phyloP scores from a whole-genome alignment of 1,284 basidiomycete species.

The Thecaphora frezii region DNA sequence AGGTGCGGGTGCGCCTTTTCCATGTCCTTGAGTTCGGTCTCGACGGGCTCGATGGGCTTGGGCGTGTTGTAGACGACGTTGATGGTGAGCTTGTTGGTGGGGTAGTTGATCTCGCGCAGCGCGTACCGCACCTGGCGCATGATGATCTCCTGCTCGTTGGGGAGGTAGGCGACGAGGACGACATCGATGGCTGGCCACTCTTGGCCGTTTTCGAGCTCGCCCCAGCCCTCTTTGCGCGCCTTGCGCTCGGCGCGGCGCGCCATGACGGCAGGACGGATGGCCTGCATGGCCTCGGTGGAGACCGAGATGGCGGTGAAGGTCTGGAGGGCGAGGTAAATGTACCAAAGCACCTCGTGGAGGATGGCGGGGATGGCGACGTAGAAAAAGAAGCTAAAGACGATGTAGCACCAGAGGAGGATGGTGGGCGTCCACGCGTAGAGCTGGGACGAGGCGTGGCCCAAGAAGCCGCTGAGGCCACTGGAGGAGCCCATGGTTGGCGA shows the following conservation, averaged over 20 bases:
- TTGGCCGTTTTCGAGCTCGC: constrained; percentile 28
- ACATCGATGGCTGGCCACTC: constrained; percentile 46
- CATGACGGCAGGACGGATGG: constrained; percentile 38
- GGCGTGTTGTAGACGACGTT: constrained; percentile 54
- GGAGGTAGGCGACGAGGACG: constrained; percentile 48
- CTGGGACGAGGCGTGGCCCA: constrained; percentile 32
- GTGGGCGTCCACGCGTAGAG: constrained; percentile 41
- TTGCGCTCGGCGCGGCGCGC: constrained; percentile 36
- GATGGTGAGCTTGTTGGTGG: constrained; percentile 39
- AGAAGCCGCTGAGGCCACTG: constrained; percentile 5
- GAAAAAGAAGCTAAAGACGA: constrained; percentile 35
- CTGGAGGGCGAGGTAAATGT: constrained; percentile 34
- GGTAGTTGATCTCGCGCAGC: constrained; percentile 48
- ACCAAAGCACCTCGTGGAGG: constrained; percentile 42
- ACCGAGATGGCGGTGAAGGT: constrained; percentile 43
- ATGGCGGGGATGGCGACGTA: constrained; percentile 40
- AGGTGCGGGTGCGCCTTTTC: constrained; percentile 28
- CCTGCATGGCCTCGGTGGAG: constrained; percentile 44
- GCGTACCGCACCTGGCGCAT: constrained; percentile 46
- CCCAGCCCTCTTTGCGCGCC: constrained; percentile 35
- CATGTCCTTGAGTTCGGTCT: constrained; percentile 34
- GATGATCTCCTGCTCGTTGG: constrained; percentile 53
- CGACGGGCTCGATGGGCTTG: constrained; percentile 41
- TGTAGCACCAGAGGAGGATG: constrained; percentile 31
- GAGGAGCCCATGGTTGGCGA: background rate